Conservation (phyloP, 306 rosid genomes). For the Erythrophleum fordii region DNA sequence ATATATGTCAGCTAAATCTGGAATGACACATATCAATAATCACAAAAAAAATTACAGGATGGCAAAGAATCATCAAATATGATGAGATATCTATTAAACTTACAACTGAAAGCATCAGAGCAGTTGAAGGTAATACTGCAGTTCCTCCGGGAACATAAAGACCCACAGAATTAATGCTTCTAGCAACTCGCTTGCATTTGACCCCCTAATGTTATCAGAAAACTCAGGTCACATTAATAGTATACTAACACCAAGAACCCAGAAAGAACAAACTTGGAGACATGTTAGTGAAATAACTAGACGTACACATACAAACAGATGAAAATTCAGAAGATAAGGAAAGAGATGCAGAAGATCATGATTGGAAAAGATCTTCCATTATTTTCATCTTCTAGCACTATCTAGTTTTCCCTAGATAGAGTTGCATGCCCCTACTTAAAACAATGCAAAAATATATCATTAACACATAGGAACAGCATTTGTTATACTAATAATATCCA, state of each 20-base stretch:
- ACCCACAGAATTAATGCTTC: conserved; percentile 95
- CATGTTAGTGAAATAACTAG: background rate
- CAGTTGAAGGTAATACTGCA: conserved; percentile 97
- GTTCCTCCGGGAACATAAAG: conserved; percentile 99
- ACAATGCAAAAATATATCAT: background rate
- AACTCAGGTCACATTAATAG: conserved; percentile 38
- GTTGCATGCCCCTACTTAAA: conserved; percentile 25
- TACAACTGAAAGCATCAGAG: conserved; percentile 96
- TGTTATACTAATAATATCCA: background rate
- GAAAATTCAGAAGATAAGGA: background rate
- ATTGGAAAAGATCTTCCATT: background rate
- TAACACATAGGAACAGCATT: background rate
- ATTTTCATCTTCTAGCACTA: conserved; percentile 9
- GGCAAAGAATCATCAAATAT: background rate
- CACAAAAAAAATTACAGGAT: conserved; percentile 13
- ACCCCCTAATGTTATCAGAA: conserved; percentile 73
- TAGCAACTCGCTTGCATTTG: conserved; percentile 90
- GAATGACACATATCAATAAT: conserved; percentile 2
- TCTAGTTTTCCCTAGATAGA: conserved; percentile 12
- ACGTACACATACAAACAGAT: background rate
- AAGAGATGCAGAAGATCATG: background rate
- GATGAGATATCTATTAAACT: conserved; percentile 45
- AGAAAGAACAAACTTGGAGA: background rate
- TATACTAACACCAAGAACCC: background rate
- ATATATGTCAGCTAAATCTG: conserved; percentile 36